Evolutionary conservation across 331 rosid genomes (phyloP).

Genomic region (Quercus lobata): DNA sequence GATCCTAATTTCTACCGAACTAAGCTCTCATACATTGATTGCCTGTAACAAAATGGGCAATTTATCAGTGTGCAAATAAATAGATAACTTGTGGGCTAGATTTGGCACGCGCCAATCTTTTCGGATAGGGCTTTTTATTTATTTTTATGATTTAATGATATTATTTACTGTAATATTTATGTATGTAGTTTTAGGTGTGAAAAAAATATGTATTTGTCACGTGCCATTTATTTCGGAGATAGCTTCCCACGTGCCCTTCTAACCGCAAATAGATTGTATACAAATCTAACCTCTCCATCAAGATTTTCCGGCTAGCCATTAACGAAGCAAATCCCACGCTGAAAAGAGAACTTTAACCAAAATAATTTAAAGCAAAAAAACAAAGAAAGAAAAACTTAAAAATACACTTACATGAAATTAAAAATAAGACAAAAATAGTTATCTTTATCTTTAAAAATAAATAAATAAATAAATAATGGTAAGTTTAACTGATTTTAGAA

Average conservation of each 20-base stretch:
- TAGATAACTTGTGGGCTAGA: constrained; percentile 3
- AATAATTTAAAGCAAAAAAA: background rate
- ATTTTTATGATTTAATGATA: background rate
- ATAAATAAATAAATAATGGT: too few relatives aligned
- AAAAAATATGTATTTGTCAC: constrained; percentile 18
- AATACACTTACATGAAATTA: too few relatives aligned
- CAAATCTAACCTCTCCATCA: constrained; percentile 24
- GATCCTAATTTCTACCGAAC: background rate
- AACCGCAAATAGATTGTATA: background rate
- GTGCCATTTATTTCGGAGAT: constrained; percentile 24
- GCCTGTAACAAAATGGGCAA: background rate
- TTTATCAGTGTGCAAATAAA: background rate
- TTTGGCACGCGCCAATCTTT: constrained; percentile 23
- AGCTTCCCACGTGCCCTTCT: background rate
- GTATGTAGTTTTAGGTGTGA: constrained; percentile 1
- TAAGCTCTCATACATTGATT: background rate
- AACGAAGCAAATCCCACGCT: background rate
- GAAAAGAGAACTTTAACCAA: background rate
- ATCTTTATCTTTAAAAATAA: too few relatives aligned
- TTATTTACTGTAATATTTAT: too few relatives aligned
- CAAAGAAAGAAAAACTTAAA: too few relatives aligned
- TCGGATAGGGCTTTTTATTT: constrained; percentile 33
- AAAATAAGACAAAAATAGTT: too few relatives aligned
- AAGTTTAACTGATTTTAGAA: too few relatives aligned
- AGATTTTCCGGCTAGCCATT: constrained; percentile 24